Evolutionary conservation across 1,284 basidiomycete genomes (phyloP), one percentile per base, ranked within the genome.

Genomic region (Rhodotorula sp.): DNA sequence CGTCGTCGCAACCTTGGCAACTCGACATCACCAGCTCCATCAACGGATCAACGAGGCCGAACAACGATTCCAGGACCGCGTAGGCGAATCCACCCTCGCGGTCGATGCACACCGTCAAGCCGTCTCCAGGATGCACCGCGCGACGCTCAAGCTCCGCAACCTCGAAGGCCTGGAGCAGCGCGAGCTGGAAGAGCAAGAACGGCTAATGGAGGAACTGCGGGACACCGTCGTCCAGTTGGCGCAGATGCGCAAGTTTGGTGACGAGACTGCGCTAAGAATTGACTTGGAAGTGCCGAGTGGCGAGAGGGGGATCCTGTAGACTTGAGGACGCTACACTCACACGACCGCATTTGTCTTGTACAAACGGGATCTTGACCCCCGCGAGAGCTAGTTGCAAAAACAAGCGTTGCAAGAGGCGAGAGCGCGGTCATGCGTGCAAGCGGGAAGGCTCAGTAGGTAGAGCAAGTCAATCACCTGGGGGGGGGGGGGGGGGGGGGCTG

Each of bases 191-290:
- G 69, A 70, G 33, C 58, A 61, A 6, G 65, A 60, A 37, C 45
- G 62, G 15, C 29, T 63, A 3, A 42, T 60, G 49, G 69, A 66
- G 24, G 69, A 70, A 30, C 33, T 70, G 33, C 42, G 69, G n/a
- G 61, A 58, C 7, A 59, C 59, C 37, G 65, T 67, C 24, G 69
- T 70, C 62, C 62, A 66, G 46, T 53, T 70, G 37, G 69, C 69
- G 4, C 55, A 58, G 49, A 12, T 42, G 33, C 26, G 62, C 6
- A 45, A 24, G 10, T 53, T 37, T 29, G 53, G 53, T 5, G 26
- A n/a, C n/a, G n/a, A 54, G 26, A 12, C 26, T 14, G 26, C 15
- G 26, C 26, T 30, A 3, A 5, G 2, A 3, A 42, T 14, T 12
- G 10, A 12, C 10, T 12, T 14, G 37, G 3, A 10, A 10, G 37